Conservation (phyloP, 148 eudicot genomes). For the Diospyros lotus region DNA sequence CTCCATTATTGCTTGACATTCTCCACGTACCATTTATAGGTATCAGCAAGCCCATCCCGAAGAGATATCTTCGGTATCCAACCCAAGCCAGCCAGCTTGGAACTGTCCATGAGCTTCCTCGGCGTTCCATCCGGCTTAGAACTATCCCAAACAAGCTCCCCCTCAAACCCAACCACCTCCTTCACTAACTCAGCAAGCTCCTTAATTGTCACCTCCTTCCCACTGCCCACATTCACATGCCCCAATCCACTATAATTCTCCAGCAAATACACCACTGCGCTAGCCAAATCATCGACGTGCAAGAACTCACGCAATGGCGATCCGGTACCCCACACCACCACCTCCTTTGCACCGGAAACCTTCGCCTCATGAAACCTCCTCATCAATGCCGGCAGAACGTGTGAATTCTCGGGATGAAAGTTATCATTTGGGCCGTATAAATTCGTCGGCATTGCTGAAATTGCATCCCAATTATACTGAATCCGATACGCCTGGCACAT, state of each 20-base stretch:
- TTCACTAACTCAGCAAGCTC: slow-evolving; percentile 93
- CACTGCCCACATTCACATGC: slow-evolving; percentile 97
- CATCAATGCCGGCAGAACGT: slow-evolving; percentile 86
- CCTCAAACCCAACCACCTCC: slow-evolving; percentile 85
- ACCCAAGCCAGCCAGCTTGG: slow-evolving; percentile 61
- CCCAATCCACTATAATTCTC: slow-evolving; percentile 72
- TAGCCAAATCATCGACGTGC: slow-evolving; percentile 92
- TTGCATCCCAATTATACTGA: slow-evolving; percentile 55
- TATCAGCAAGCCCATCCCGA: slow-evolving; percentile 72
- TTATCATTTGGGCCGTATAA: slow-evolving; percentile 95
- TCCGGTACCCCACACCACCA: slow-evolving; percentile 97
- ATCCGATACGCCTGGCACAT: slow-evolving; percentile 76
- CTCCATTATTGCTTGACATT: slow-evolving; percentile 50
- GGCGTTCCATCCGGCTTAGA: slow-evolving; percentile 96
- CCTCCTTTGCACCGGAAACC: slow-evolving; percentile 49
- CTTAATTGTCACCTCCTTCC: slow-evolving; percentile 87
- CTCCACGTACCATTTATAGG: slow-evolving; percentile 87
- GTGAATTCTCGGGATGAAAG: slow-evolving; percentile 93
- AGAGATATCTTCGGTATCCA: slow-evolving; percentile 84
- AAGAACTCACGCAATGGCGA: slow-evolving; percentile 85
- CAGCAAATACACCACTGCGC: slow-evolving; percentile 72
- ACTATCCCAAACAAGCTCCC: slow-evolving; percentile 80
- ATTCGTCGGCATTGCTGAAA: slow-evolving; percentile 95
- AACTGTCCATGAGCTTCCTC: slow-evolving; percentile 96
- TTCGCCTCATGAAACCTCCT: slow-evolving; percentile 93